Evolutionary conservation across 2,329 filamentous ascomycete species (phyloP).

Genomic region (Cladosporium sp.): DNA sequence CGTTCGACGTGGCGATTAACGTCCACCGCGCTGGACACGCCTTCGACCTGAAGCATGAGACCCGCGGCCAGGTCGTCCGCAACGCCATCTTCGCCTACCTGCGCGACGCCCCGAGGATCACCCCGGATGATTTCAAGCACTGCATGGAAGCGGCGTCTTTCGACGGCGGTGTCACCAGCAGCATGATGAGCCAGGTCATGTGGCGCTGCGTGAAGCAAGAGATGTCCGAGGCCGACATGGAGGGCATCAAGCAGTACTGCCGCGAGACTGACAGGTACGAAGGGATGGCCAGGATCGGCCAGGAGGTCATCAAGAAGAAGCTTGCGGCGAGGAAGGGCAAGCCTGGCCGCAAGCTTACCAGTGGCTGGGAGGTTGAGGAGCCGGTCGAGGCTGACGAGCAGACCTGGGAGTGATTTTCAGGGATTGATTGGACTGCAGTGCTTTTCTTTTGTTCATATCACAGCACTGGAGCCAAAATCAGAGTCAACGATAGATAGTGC

Average conservation of each 20-base stretch:
- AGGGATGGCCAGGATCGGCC: not conserved
- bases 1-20: not conserved
- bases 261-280: not conserved
- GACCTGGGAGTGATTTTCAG: no score
- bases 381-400: no score
- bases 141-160: conserved; percentile 11
- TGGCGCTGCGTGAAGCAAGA: conserved; percentile 3
- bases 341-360: no score
- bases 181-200: conserved; percentile 11
- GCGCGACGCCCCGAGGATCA: not conserved
- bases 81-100: conserved; percentile 13
- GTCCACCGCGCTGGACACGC: conserved; percentile 9
- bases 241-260: not conserved
- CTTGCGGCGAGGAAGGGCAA: not conserved
- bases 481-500: no score
- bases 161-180: conserved; percentile 12
- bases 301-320: not conserved
- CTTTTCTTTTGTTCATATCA: no score
- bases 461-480: no score
- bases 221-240: not conserved
- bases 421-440: no score
- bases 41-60: conserved; percentile 3
- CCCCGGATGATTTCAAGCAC: conserved; percentile 10
- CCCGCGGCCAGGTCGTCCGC: conserved; percentile 12
- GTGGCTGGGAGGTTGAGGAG: no score